Evolutionary conservation across 768 basidiomycete species (phyloP).

Genomic region (Rubroboletus satanas): DNA sequence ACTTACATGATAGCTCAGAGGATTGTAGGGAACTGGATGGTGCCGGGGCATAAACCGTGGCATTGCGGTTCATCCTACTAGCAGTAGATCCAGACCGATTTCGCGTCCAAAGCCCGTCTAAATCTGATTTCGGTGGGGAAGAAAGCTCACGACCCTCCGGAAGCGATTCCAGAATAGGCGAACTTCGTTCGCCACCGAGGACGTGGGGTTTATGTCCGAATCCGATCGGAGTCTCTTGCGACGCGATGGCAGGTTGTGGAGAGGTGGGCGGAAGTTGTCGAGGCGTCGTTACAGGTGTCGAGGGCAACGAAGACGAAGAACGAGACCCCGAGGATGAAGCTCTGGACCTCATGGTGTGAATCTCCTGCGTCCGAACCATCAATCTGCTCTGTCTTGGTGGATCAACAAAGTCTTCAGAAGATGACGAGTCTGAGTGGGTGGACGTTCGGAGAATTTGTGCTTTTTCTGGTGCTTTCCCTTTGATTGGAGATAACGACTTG

Average conservation of each 20-base stretch:
- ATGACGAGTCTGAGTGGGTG: conserved; percentile 24
- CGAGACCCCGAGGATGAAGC: conserved; percentile 22
- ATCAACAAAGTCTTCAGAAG: conserved; percentile 20
- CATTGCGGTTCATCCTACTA: conserved; percentile 15
- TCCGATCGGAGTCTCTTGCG: conserved; percentile 21
- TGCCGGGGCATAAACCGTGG: conserved; percentile 19
- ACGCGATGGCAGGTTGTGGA: conserved; percentile 21
- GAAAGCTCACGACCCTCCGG: conserved; percentile 49
- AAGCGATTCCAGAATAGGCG: conserved; percentile 40
- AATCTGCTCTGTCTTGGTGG: conserved; percentile 4
- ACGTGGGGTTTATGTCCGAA: conserved; percentile 31
- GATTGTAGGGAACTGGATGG: conserved; percentile 1
- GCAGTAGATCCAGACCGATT: conserved; percentile 16
- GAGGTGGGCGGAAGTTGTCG: conserved; percentile 15
- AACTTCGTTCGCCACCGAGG: conserved; percentile 12
- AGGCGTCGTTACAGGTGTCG: conserved; percentile 18
- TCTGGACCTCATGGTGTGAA: conserved; percentile 16
- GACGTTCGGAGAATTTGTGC: background rate
- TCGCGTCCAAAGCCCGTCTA: conserved; percentile 7
- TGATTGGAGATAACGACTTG: conserved; percentile 2
- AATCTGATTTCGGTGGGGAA: conserved; percentile 14
- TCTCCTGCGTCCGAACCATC: conserved; percentile 2
- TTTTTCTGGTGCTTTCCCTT: conserved; percentile 14
- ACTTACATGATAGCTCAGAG: conserved; percentile 17
- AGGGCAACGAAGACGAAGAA: conserved; percentile 25